A percentile compares a stretch with the other conserved stretches of the same genome.
phyloP scores from a whole-genome alignment of 1,139 yeast genomes.

The Zygosaccharomyces sapae region DNA sequence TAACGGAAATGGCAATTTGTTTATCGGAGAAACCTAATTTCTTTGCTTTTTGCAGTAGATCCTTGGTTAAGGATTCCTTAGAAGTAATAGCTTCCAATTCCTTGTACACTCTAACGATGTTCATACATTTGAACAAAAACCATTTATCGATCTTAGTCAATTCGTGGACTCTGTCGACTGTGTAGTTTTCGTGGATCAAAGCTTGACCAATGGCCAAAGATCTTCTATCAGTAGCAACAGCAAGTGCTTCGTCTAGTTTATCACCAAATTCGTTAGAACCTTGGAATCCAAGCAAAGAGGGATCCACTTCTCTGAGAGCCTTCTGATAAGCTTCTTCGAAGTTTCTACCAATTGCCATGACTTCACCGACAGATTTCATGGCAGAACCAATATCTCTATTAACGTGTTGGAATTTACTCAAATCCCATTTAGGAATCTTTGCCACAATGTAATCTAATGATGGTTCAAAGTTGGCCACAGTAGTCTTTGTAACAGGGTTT shows the following conservation, averaged over 20 bases:
- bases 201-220: conserved; percentile 99
- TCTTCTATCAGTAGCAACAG: conserved; percentile 94
- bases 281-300: conserved; percentile 86
- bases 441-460: conserved; percentile 94
- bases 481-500: conserved; percentile 93
- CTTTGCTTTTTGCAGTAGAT: conserved; percentile 74
- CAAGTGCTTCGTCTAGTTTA: conserved; percentile 71
- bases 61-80: conserved; percentile 56
- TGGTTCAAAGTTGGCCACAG: conserved; percentile 96
- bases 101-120: conserved; percentile 83
- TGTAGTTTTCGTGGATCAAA: conserved; percentile 76
- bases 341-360: conserved; percentile 97
- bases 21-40: conserved; percentile 92
- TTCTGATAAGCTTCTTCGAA: conserved; percentile 99
- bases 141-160: conserved; percentile 90
- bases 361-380: conserved; percentile 99
- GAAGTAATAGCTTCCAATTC: conserved; percentile 64
- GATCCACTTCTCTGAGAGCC: conserved; percentile 96
- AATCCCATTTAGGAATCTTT: conserved; percentile 98
- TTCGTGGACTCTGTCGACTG: conserved; percentile 89
- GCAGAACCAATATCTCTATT: conserved; percentile 90
- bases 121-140: conserved; percentile 89
- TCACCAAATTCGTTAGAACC: conserved; percentile 63
- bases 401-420: conserved; percentile 90
- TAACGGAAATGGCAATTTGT: conserved; percentile 78